A percentile compares a stretch with the other conserved stretches of the same genome.
Conservation (phyloP, 257 asterid species). For the Nicotiana obtusifolia region DNA sequence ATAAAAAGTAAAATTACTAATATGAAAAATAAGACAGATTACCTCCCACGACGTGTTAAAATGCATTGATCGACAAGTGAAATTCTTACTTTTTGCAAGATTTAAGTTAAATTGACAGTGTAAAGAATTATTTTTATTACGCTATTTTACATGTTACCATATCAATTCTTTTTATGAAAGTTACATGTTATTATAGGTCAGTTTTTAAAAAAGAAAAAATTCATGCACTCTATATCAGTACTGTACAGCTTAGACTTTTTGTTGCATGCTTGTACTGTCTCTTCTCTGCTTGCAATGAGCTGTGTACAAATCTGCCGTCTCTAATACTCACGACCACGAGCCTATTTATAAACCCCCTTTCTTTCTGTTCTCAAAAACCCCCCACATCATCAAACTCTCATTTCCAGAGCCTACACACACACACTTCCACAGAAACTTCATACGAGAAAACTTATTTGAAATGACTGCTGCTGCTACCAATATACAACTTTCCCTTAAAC, state of each 20-base stretch:
- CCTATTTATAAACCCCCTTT: slow-evolving; percentile 37
- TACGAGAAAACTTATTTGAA: neutral
- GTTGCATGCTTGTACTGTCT: neutral
- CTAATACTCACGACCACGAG: slow-evolving; percentile 36
- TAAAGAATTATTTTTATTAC: neutral
- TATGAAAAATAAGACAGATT: too few species aligned
- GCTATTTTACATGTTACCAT: neutral
- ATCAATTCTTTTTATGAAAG: too few species aligned
- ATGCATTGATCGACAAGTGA: too few species aligned
- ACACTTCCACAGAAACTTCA: neutral
- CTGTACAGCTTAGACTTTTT: neutral
- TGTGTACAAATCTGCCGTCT: slow-evolving; percentile 18
- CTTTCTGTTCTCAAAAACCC: slow-evolving; percentile 11
- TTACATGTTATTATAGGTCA: too few species aligned
- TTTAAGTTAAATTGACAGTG: too few species aligned
- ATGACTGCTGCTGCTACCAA: slow-evolving; percentile 13
- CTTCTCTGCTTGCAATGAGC: slow-evolving; percentile 19
- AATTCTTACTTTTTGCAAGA: too few species aligned
- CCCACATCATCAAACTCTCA: neutral
- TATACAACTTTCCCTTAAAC: neutral
- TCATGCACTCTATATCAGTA: neutral
- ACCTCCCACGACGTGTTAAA: too few species aligned
- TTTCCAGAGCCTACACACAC: neutral
- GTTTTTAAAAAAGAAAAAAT: too few species aligned
- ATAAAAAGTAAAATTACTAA: too few species aligned